A percentile compares a stretch with the other conserved stretches of the same genome.
Evolutionary conservation across 1,284 basidiomycete genomes (phyloP).

Genomic region (Pyrrhoderma lamaoense): DNA sequence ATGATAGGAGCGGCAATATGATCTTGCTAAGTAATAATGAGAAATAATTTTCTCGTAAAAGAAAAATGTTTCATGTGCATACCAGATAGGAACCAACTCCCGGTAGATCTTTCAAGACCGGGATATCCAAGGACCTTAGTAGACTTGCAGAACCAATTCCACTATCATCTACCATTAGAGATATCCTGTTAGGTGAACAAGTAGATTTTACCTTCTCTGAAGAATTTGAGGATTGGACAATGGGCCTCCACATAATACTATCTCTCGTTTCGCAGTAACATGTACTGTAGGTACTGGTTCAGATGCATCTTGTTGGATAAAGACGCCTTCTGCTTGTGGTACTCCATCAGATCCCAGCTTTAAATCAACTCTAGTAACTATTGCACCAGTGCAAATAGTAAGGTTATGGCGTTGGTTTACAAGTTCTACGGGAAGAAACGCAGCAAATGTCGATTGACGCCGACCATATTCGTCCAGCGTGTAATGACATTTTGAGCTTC

Average conservation of each 20-base stretch:
- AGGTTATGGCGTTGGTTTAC: conserved; percentile 20
- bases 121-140: conserved; percentile 25
- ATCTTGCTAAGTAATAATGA: conserved; percentile 25
- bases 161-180: too few species aligned
- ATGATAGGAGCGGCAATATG: conserved; percentile 26
- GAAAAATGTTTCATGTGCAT: not conserved
- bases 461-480: conserved; percentile 24
- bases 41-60: not conserved
- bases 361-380: conserved; percentile 23
- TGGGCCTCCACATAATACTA: conserved; percentile 29
- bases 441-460: conserved; percentile 24
- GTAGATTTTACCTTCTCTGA: conserved; percentile 27
- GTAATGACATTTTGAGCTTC: conserved; percentile 22
- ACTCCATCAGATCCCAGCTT: conserved; percentile 17
- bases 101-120: conserved; percentile 27
- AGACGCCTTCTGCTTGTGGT: too few species aligned
- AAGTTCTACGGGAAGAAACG: conserved; percentile 26
- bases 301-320: conserved; percentile 16
- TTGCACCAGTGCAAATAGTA: conserved; percentile 25
- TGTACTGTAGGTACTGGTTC: conserved; percentile 6
- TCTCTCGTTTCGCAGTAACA: conserved; percentile 25
- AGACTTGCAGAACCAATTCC: conserved; percentile 28
- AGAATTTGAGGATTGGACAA: conserved; percentile 29
- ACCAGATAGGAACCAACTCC: conserved; percentile 30
- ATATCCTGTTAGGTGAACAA: too few species aligned